These are phyloP conservation scores for Plasmodium gonderi DNA, from an alignment of 169 alveolate genomes.

Conservation along the genomic window DNA sequence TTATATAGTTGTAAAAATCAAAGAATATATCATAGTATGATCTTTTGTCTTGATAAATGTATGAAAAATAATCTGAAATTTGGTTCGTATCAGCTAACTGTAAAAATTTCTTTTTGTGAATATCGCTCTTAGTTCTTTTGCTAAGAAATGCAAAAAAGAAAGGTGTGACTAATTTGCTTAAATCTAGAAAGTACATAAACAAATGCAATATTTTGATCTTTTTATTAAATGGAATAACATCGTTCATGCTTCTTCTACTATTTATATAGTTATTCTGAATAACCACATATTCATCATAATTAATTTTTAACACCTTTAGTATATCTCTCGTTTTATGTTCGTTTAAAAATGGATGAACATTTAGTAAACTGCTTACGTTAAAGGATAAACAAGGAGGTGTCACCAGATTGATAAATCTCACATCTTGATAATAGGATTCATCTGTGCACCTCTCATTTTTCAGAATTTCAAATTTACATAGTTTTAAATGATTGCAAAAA, in stretches of 20 bases:
- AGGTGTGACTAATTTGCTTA: constrained; percentile 66
- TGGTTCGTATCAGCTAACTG: constrained; percentile 31
- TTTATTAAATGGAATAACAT: constrained; percentile 26
- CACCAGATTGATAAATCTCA: constrained; percentile 38
- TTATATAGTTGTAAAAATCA: constrained; percentile 53
- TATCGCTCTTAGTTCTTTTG: constrained; percentile 48
- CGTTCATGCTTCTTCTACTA: neutral
- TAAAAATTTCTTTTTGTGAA: constrained; percentile 54
- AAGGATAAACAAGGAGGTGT: neutral
- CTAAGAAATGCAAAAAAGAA: constrained; percentile 39
- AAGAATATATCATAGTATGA: constrained; percentile 54
- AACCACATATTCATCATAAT: constrained; percentile 47
- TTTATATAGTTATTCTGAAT: neutral
- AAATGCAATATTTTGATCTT: constrained; percentile 57
- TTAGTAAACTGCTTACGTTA: constrained; percentile 47
- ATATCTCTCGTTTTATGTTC: constrained; percentile 35
- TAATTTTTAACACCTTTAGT: constrained; percentile 43
- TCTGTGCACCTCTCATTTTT: constrained; percentile 45
- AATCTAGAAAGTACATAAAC: constrained; percentile 55
- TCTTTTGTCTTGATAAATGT: constrained; percentile 52
- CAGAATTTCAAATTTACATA: constrained; percentile 25
- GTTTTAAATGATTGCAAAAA: constrained; percentile 9
- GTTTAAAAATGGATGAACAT: constrained; percentile 39
- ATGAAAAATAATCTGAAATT: constrained; percentile 52
- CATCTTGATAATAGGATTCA: constrained; percentile 26